Evolutionary conservation across 2,329 filamentous ascomycete genomes (phyloP).

Genomic region (Trichoderma sp.): DNA sequence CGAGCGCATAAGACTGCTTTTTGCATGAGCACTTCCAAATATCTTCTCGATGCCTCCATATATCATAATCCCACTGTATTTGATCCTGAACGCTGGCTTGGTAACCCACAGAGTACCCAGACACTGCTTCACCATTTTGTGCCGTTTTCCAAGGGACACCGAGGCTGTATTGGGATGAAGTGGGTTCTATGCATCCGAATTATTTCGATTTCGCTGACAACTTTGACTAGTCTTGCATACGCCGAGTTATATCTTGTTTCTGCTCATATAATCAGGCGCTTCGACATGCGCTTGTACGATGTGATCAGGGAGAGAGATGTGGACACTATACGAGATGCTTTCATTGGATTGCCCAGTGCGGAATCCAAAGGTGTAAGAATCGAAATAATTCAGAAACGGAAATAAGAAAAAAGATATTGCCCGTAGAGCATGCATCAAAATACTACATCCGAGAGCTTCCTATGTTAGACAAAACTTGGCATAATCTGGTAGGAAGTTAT

Average conservation of each 20-base stretch:
- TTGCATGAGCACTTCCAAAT: neutral
- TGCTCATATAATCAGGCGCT: neutral
- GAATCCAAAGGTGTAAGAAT: neutral
- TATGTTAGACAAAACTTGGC: neutral
- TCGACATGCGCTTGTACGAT: neutral
- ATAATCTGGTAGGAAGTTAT: neutral
- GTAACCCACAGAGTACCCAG: neutral
- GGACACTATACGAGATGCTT: neutral
- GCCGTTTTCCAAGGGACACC: neutral
- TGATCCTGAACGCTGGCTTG: neutral
- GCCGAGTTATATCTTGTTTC: neutral
- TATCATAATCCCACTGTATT: neutral
- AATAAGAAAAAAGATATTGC: neutral
- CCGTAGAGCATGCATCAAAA: neutral
- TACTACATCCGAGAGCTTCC: neutral
- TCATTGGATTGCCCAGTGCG: neutral
- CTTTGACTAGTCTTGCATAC: neutral
- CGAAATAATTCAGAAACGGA: neutral
- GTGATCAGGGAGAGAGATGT: neutral
- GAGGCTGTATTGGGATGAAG: neutral
- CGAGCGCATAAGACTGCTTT: neutral
- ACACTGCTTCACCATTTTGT: neutral
- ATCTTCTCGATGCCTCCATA: neutral
- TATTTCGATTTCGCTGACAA: neutral
- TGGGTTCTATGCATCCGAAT: neutral